Percentiles rank a stretch among this genome's conserved stretches.
Evolutionary conservation across 2,329 filamentous ascomycete species (phyloP).

Genomic region (Purpureocillium takamizusanense): DNA sequence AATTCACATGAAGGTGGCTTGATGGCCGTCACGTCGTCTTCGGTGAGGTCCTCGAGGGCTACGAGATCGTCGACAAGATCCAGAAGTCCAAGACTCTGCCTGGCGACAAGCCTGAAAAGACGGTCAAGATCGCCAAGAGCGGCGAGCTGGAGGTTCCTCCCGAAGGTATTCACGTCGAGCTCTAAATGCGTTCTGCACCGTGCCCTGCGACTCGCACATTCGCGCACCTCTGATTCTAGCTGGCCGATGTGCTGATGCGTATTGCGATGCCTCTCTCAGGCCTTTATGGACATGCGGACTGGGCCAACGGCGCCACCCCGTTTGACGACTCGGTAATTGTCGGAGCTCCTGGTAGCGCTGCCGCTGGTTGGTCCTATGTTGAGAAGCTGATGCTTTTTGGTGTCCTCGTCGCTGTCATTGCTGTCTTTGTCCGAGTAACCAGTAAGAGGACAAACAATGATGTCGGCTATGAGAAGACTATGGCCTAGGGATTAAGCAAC

Average conservation of each 20-base stretch:
- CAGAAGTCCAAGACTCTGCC: slow-evolving; percentile 58
- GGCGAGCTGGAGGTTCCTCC: slow-evolving; percentile 74
- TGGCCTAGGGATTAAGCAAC: slow-evolving; percentile 24
- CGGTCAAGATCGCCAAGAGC: slow-evolving; percentile 72
- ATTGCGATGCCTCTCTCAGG: slow-evolving; percentile 15
- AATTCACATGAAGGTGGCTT: slow-evolving; percentile 52
- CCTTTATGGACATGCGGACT: slow-evolving; percentile 15
- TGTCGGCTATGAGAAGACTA: slow-evolving; percentile 32
- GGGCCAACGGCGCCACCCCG: slow-evolving; percentile 8
- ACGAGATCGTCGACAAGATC: slow-evolving; percentile 71
- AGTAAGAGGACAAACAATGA: slow-evolving; percentile 20
- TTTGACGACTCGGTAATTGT: slow-evolving; percentile 4
- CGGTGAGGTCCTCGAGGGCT: slow-evolving; percentile 80
- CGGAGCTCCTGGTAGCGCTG: neutral
- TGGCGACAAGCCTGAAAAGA: slow-evolving; percentile 59
- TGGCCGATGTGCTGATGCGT: slow-evolving; percentile 26
- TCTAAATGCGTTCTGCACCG: slow-evolving; percentile 38
- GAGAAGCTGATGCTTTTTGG: slow-evolving; percentile 43
- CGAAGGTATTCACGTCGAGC: slow-evolving; percentile 91
- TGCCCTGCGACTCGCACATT: slow-evolving; percentile 5
- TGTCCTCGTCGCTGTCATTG: slow-evolving; percentile 36
- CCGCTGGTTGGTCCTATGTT: slow-evolving; percentile 23
- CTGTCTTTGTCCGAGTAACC: slow-evolving; percentile 32
- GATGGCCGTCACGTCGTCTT: slow-evolving; percentile 82
- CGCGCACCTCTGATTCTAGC: slow-evolving; percentile 8